A percentile compares a stretch with the other conserved stretches of the same genome.
phyloP scores from a whole-genome alignment of 2,329 filamentous ascomycete species.

The Neocatenulostroma microsporum region DNA sequence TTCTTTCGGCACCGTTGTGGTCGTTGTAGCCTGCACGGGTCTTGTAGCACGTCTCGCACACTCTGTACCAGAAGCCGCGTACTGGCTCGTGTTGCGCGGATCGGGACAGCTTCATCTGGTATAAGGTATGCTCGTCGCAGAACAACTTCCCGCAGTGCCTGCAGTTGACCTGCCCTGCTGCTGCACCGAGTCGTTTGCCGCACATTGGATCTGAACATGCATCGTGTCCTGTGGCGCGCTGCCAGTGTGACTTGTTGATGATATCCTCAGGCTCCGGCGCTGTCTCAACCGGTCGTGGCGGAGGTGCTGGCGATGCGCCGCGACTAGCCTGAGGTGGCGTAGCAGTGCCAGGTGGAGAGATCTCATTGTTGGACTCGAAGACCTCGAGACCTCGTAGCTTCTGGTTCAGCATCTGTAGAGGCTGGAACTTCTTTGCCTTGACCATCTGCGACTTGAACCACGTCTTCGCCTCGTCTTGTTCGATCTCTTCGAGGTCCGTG shows the following conservation, averaged over 20 bases:
- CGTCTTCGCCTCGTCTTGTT: constrained; percentile 90
- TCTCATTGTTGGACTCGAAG: constrained; percentile 76
- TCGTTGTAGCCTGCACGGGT: constrained; percentile 94
- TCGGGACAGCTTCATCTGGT: constrained; percentile 94
- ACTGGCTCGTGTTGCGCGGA: constrained; percentile 85
- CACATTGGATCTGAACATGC: constrained; percentile 81
- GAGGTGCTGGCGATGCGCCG: constrained; percentile 23
- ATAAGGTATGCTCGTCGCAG: constrained; percentile 98
- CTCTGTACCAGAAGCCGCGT: constrained; percentile 83
- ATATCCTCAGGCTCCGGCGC: constrained; percentile 75
- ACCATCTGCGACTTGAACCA: constrained; percentile 95
- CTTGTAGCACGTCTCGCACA: constrained; percentile 99
- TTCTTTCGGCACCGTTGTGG: constrained; percentile 51
- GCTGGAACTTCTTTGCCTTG: constrained; percentile 89
- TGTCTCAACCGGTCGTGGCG: constrained; percentile 24
- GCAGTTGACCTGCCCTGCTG: constrained; percentile 84
- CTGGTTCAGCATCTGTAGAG: constrained; percentile 82
- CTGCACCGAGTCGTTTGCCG: constrained; percentile 66
- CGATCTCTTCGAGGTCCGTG: constrained; percentile 77
- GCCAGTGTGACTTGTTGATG: constrained; percentile 85
- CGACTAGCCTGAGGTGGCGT: constrained; percentile 15
- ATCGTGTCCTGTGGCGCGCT: constrained; percentile 65
- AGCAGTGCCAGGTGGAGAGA: constrained; percentile 18
- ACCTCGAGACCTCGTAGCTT: constrained; percentile 88
- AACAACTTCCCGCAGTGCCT: constrained; percentile 87